Conservation (phyloP, 148 eudicot genomes). For the Amaranthus cruentus region DNA sequence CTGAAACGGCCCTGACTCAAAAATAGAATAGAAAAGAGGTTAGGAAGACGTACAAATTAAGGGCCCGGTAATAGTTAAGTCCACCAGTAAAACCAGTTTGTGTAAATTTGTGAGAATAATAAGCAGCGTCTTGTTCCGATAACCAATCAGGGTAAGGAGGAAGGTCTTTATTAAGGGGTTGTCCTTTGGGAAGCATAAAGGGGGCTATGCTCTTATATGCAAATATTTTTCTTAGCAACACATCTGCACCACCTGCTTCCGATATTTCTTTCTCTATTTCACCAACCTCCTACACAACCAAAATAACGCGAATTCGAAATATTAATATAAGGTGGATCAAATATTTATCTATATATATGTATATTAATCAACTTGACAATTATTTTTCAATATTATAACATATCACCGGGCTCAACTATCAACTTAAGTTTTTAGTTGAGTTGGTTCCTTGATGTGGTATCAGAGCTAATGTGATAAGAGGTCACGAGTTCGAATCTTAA, state of each 20-base stretch:
- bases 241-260: constrained; percentile 22
- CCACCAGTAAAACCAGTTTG: constrained; percentile 59
- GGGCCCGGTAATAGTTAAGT: constrained; percentile 56
- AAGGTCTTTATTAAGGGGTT: constrained; percentile 29
- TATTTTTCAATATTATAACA: too few species aligned
- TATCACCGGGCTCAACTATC: too few species aligned
- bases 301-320: not conserved
- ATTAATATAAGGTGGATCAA: too few species aligned
- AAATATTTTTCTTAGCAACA: constrained; percentile 7
- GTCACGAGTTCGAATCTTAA: too few species aligned
- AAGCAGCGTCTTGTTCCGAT: constrained; percentile 45
- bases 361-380: too few species aligned
- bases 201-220: constrained; percentile 35
- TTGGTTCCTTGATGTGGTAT: too few species aligned
- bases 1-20: too few species aligned
- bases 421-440: too few species aligned
- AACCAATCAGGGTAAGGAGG: constrained; percentile 44
- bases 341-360: too few species aligned
- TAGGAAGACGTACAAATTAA: constrained; percentile 43
- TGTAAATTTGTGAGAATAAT: constrained; percentile 36
- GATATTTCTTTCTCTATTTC: constrained; percentile 44
- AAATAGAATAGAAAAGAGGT: too few species aligned
- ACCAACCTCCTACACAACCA: constrained; percentile 39
- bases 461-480: too few species aligned
- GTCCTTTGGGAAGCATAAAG: constrained; percentile 37